These are phyloP conservation scores for Phycomyces blakesleeanus DNA, from an alignment of 192 early-diverging fungal genomes.

Conservation along the genomic window DNA sequence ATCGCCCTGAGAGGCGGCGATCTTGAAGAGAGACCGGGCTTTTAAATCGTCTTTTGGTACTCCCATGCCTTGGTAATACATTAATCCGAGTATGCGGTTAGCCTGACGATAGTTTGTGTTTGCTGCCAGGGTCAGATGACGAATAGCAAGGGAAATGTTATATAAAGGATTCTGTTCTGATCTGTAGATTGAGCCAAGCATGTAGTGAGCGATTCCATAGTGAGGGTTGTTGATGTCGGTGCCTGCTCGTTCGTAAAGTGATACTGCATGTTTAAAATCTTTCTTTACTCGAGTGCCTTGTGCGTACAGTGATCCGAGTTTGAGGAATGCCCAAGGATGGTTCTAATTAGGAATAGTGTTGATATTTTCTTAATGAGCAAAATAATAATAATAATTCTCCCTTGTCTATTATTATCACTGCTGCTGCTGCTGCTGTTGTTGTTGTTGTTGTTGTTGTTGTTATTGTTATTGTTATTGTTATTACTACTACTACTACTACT, in stretches of 20 bases:
- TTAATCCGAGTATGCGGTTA: background rate
- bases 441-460: no score
- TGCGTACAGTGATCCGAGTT: background rate
- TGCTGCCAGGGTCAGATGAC: slow-evolving; percentile 2
- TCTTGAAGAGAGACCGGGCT: background rate
- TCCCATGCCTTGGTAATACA: slow-evolving; percentile 5
- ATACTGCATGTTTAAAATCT: background rate
- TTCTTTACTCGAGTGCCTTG: background rate
- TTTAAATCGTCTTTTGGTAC: slow-evolving; percentile 3
- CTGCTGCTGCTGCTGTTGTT: no score
- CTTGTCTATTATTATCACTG: no score
- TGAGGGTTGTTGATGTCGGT: background rate
- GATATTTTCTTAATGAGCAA: no score
- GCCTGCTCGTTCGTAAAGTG: background rate
- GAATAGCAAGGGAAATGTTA: background rate
- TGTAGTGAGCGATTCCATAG: background rate
- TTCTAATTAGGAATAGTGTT: background rate
- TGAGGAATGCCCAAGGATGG: background rate
- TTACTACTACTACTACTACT: no score
- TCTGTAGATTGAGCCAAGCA: background rate
- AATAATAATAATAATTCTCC: no score
- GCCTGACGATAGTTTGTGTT: slow-evolving; percentile 7
- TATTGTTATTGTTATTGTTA: no score
- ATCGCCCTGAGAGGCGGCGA: background rate
- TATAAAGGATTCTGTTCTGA: background rate